Conservation (phyloP, 176 grass and related monocot species). For the Oryza australiensis region DNA sequence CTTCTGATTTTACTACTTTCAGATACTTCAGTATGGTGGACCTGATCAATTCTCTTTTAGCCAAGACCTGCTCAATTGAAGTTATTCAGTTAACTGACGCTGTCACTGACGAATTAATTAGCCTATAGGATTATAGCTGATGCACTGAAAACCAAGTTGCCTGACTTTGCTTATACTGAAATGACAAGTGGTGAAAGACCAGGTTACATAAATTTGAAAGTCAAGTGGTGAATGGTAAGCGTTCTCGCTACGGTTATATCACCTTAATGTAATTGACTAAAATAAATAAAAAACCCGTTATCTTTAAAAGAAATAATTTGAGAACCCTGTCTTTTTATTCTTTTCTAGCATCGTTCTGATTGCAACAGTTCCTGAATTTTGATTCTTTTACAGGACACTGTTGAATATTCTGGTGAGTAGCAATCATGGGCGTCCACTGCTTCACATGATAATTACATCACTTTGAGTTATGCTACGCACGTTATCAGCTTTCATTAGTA, state of each 20-base stretch:
- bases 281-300: too few relatives aligned
- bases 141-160: neutral
- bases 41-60: constrained; percentile 15
- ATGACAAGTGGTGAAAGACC: neutral
- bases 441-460: neutral
- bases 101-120: neutral
- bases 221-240: too few relatives aligned
- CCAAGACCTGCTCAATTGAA: constrained; percentile 1
- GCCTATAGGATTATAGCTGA: neutral
- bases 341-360: neutral
- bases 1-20: neutral
- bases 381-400: neutral
- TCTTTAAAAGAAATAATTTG: too few relatives aligned
- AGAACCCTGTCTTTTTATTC: neutral
- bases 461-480: constrained; percentile 1
- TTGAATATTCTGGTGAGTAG: neutral
- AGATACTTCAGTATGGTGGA: neutral
- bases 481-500: neutral
- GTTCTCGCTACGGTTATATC: too few relatives aligned
- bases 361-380: neutral
- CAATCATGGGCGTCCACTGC: neutral
- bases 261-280: too few relatives aligned
- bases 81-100: neutral
- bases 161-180: constrained; percentile 10
- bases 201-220: neutral